phyloP scores from a whole-genome alignment of 768 basidiomycete genomes.

The Suillus sp. region DNA sequence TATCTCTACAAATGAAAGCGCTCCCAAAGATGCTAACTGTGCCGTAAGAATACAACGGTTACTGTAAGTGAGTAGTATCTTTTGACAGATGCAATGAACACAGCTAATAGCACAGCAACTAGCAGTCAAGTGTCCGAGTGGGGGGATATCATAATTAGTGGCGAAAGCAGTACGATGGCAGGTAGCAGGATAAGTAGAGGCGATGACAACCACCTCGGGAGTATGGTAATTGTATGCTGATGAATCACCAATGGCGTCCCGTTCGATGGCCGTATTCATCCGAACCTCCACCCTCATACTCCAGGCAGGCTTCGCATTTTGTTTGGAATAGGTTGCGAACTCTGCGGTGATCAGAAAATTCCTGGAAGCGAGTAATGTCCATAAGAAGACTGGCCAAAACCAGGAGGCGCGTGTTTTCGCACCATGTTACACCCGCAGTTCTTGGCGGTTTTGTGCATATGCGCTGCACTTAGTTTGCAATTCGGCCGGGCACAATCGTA shows the following conservation, averaged over 20 bases:
- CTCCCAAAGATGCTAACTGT: conserved; percentile 5
- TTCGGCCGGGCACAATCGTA: conserved; percentile 53
- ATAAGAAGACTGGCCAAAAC: conserved; percentile 2
- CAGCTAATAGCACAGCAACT: conserved; percentile 12
- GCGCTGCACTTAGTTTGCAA: conserved; percentile 58
- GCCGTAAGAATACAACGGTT: conserved; percentile 5
- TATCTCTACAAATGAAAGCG: conserved; percentile 17
- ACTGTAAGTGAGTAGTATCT: conserved; percentile 5
- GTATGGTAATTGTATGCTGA: conserved; percentile 10
- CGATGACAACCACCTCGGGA: not conserved
- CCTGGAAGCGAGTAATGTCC: conserved; percentile 29
- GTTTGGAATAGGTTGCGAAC: conserved; percentile 69
- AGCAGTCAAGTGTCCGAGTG: conserved; percentile 11
- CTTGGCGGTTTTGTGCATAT: conserved; percentile 59
- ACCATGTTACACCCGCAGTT: conserved; percentile 58
- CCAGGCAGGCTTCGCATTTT: conserved; percentile 58
- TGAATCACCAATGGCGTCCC: conserved; percentile 25
- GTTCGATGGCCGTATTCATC: conserved; percentile 37
- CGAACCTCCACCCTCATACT: conserved; percentile 27
- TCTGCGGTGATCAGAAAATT: conserved; percentile 48
- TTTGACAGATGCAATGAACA: conserved; percentile 2
- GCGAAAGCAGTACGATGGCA: conserved; percentile 9
- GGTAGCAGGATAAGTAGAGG: conserved; percentile 4
- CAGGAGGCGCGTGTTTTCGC: conserved; percentile 13
- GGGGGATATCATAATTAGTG: conserved; percentile 9